Base-by-base conservation (phyloP, 441 rosid genomes). In the Flueggea neowawraea region DNA sequence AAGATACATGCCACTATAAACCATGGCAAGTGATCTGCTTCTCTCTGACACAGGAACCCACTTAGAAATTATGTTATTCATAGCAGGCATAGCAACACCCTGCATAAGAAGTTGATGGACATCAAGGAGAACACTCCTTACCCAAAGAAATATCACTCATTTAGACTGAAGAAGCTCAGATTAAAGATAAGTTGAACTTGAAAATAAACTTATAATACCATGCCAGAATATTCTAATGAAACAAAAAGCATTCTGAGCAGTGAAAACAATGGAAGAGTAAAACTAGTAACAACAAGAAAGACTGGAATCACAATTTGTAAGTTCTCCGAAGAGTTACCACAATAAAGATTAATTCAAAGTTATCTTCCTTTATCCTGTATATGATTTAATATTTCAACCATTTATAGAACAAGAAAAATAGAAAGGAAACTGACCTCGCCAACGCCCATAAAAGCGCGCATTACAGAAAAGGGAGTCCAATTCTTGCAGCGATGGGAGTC, bases 21-120 rank as follows among this genome's bases (percentile, higher is more conserved):
- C 99, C 4, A 91, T 73, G 36, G 98, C 90, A 68, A 90, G 95
- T 17, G 99, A 89, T 73, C 97, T 83, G 85, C 99, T 94, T 81
- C 99, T 87, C 78, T 94, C 99, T 22, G 97, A 91, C 71, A 94
- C 97, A 45, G 99, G 97, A 82, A 94, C 84, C 99, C 99, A 94
- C 83, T 81, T 91, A 36, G 99, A 94, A 67, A 94, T 85, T 65
- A 94, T 73, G 84, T 91, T 94, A 82, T 94, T 94, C 99, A 94
- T 94, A 54, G 99, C 97, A 72, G 99, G 99, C 99, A 94, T 94
- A 54, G 99, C 99, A 72, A 94, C 99, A 71, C 99, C 99, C 99
- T 94, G 88, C 10, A 69, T 22, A 67, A 31, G 66, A 78, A 62
- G 62, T 50, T 72, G 55, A 55, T 62, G 64, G 57, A 41, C 33